phyloP scores from a whole-genome alignment of 495 filamentous ascomycete genomes.

The Bombardia bombarda region DNA sequence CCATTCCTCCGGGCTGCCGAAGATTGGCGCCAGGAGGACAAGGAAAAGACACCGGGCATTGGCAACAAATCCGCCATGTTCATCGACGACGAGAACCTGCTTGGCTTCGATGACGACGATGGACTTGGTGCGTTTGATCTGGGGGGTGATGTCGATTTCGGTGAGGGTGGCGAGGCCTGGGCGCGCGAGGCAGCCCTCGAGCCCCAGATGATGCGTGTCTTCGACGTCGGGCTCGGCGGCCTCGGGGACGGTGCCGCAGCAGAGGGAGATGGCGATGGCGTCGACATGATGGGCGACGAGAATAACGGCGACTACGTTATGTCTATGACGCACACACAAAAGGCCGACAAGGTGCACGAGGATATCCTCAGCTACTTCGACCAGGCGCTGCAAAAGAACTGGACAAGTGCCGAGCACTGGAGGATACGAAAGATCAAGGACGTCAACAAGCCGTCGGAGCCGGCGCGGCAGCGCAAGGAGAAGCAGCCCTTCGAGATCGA shows the following conservation, averaged over 20 bases:
- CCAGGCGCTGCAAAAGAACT: slow-evolving; percentile 88
- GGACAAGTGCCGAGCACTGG: slow-evolving; percentile 99
- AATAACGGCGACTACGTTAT: slow-evolving; percentile 59
- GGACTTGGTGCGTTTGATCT: slow-evolving; percentile 70
- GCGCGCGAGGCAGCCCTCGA: slow-evolving; percentile 59
- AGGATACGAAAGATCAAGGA: slow-evolving; percentile 91
- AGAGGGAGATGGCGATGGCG: slow-evolving; percentile 54
- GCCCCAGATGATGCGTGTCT: slow-evolving; percentile 54
- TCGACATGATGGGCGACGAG: slow-evolving; percentile 49
- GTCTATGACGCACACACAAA: slow-evolving; percentile 55
- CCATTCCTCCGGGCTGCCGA: slow-evolving; percentile 87
- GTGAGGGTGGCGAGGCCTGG: slow-evolving; percentile 70
- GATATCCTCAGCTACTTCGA: slow-evolving; percentile 97
- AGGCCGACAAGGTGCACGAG: slow-evolving; percentile 62
- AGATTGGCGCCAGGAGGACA: slow-evolving; percentile 65
- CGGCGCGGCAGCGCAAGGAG: slow-evolving; percentile 66
- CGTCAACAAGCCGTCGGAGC: slow-evolving; percentile 51
- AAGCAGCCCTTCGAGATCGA: slow-evolving; percentile 96
- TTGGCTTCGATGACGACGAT: slow-evolving; percentile 80
- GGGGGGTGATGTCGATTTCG: slow-evolving; percentile 57
- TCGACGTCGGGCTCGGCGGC: slow-evolving; percentile 44
- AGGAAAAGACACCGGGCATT: slow-evolving; percentile 40
- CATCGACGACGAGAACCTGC: slow-evolving; percentile 69
- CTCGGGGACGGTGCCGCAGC: slow-evolving; percentile 42
- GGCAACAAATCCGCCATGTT: slow-evolving; percentile 73